A percentile compares a stretch with the other conserved stretches of the same genome.
These are phyloP conservation scores for Alnus rubra DNA, from an alignment of 306 rosid species.

Conservation along the genomic window DNA sequence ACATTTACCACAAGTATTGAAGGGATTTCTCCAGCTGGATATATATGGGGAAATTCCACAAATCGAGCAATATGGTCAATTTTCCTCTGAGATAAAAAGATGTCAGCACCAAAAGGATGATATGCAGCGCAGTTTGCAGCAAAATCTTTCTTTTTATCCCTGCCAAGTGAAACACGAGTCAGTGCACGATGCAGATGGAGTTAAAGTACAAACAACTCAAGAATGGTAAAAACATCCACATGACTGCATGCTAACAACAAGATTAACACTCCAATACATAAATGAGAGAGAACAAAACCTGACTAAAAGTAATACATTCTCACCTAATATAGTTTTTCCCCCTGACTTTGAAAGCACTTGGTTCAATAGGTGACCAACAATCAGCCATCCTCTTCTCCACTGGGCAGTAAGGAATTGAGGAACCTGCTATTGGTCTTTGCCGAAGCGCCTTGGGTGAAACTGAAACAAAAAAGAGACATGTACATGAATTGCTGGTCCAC, in stretches of 20 bases:
- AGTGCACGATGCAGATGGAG: constrained; percentile 16
- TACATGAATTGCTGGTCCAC: constrained; percentile 28
- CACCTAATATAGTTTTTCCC: constrained; percentile 82
- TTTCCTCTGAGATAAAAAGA: constrained; percentile 72
- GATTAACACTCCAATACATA: background rate
- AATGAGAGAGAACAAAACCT: background rate
- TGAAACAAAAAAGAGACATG: constrained; percentile 38
- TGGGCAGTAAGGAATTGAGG: constrained; percentile 60
- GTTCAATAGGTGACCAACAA: constrained; percentile 86
- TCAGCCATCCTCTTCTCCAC: constrained; percentile 66
- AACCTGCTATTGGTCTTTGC: constrained; percentile 72
- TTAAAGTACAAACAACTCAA: constrained; percentile 18
- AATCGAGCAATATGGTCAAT: constrained; percentile 94
- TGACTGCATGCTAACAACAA: constrained; percentile 16
- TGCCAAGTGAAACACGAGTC: constrained; percentile 35
- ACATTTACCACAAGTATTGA: constrained; percentile 79
- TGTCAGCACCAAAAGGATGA: constrained; percentile 80
- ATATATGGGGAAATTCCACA: constrained; percentile 77
- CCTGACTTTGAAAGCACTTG: constrained; percentile 84
- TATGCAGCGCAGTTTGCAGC: constrained; percentile 79
- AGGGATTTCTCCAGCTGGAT: constrained; percentile 67
- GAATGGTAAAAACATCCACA: constrained; percentile 6
- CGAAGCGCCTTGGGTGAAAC: constrained; percentile 70
- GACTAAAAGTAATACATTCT: constrained; percentile 7
- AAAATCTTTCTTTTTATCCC: constrained; percentile 92